Percentiles rank a stretch among this genome's conserved stretches.
These are phyloP conservation scores for Trapa incisa DNA, from an alignment of 345 rosid species.

Conservation along the genomic window DNA sequence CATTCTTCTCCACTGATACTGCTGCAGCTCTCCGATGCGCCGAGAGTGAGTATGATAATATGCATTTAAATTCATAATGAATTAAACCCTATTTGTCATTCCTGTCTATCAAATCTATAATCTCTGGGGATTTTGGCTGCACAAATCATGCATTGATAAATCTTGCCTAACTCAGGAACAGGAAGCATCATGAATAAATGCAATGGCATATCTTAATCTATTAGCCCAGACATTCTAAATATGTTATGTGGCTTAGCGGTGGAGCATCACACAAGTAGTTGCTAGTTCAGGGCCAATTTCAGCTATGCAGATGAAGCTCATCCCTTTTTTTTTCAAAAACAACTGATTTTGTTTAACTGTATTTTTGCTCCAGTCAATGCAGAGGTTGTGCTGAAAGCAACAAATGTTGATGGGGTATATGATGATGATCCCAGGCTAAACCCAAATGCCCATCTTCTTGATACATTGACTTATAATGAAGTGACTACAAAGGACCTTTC, in stretches of 20 bases:
- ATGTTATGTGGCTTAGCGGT: not conserved
- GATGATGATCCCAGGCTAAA: slow-evolving; percentile 75
- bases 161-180: not conserved
- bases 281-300: not conserved
- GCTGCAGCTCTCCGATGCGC: slow-evolving; percentile 97
- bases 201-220: not conserved
- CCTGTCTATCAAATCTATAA: not conserved
- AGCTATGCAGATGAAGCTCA: too few relatives aligned
- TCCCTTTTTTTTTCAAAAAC: not conserved
- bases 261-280: not conserved
- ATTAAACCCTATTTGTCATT: not conserved
- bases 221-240: not conserved
- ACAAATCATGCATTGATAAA: not conserved
- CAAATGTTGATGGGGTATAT: slow-evolving; percentile 86
- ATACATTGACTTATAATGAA: slow-evolving; percentile 65
- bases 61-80: not conserved
- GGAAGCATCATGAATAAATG: not conserved
- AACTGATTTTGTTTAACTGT: not conserved
- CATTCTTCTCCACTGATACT: slow-evolving; percentile 92
- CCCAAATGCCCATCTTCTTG: slow-evolving; percentile 74
- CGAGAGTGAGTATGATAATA: slow-evolving; percentile 48
- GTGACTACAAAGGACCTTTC: slow-evolving; percentile 86
- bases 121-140: not conserved
- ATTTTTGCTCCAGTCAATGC: slow-evolving; percentile 55
- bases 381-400: slow-evolving; percentile 83